phyloP scores from a whole-genome alignment of 2,329 filamentous ascomycete genomes.

The Aureobasidium melanogenum region DNA sequence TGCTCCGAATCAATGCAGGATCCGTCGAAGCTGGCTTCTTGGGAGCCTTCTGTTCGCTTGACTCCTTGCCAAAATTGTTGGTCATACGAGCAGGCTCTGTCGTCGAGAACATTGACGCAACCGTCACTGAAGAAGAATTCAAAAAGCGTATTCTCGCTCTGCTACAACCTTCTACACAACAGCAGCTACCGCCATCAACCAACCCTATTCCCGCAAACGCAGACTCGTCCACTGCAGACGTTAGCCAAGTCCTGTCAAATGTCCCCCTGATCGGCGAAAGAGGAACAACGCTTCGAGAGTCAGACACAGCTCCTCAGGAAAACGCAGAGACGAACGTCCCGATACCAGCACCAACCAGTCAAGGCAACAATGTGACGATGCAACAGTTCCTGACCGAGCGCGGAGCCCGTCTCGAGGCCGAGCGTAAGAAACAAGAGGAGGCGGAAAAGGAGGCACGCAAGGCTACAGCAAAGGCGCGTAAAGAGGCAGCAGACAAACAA shows the following conservation, averaged over 20 bases:
- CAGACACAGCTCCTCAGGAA: neutral
- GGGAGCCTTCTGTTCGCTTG: conserved; percentile 72
- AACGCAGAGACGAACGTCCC: conserved; percentile 7
- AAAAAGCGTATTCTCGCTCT: neutral
- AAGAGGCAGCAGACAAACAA: conserved; percentile 30
- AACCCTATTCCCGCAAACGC: neutral
- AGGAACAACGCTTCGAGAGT: neutral
- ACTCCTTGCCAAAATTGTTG: conserved; percentile 67
- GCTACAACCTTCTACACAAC: neutral
- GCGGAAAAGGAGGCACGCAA: conserved; percentile 39
- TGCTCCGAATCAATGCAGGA: conserved; percentile 61
- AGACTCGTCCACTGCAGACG: conserved; percentile 1
- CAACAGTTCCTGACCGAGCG: conserved; percentile 11
- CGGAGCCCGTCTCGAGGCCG: neutral
- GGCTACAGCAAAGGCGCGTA: conserved; percentile 28
- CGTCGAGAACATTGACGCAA: conserved; percentile 12
- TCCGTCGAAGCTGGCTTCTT: conserved; percentile 77
- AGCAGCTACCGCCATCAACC: neutral
- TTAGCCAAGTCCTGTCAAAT: conserved; percentile 4
- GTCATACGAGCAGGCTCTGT: conserved; percentile 44
- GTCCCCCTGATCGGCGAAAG: conserved; percentile 6
- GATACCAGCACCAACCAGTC: neutral
- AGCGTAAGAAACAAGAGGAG: conserved; percentile 35
- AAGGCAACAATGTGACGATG: neutral
- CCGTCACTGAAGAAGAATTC: conserved; percentile 20